Evolutionary conservation across 148 eudicot species (phyloP), one percentile per base, ranked within the genome.

Genomic region (Heliosperma pusillum): DNA sequence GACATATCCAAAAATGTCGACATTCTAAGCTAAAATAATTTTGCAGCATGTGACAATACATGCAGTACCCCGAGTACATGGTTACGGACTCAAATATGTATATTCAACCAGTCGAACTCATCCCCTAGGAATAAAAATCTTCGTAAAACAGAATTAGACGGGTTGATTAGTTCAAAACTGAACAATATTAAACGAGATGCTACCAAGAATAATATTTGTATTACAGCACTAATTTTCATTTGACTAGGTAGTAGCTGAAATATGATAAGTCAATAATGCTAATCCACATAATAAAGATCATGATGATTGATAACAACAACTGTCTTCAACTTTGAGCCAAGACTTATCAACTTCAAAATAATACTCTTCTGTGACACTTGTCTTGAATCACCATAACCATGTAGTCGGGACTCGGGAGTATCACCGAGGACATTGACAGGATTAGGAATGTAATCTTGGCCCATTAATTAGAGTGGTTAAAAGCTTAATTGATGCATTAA

Each of bases 181-280:
- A 64, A 27, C 68, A 15, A 29, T 13, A 30, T 9, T 16, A 29
- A 16, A 3, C n/a, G 20, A 6, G 19, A 42, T 30, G 16, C 2
- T 33, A 33, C 66, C 66, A 25, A 61, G 17, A 61, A 7, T 33
- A 66, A 22, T 5, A 25, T 24, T 25, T 33, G 40, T 26, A 61
- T 26, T 16, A 66, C 22, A n/a, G 22, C 2, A 58, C 62, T 20
- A 3, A 36, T 33, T 36, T 36, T 47, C 10, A 13, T 44, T 45
- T 11, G 72, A 44, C 56, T 25, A 44, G 45, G 10, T 45, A 53
- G 56, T 45, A 45, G 57, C 56, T 69, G 72, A 45, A 40, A 69
- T n/a, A 69, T 69, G 30, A 69, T 44, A 21, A 47, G 22, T 69
- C 72, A 69, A 45, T 69, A 22, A 69, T 24, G 26, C 4, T 40